Base-by-base conservation (phyloP, 352 stramenopile genomes). In the Pythium rhizo-oryzae region DNA sequence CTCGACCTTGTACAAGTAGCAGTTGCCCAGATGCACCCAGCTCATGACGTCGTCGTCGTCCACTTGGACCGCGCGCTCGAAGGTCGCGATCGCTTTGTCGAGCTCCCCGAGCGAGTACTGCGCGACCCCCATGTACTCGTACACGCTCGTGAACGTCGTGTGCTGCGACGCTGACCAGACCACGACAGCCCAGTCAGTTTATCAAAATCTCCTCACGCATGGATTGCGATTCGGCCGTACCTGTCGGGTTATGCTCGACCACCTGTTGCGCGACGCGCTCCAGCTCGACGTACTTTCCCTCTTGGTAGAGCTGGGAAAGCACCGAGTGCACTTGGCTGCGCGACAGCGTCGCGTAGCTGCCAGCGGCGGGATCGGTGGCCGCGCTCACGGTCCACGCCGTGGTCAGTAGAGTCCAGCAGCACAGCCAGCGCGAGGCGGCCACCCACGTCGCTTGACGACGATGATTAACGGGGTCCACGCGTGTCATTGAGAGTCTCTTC, bases 1-100 rank as follows among this genome's bases (percentile, higher is more conserved):
- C 24, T 76, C 49, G 43, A 85, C 67, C 61, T 81, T 72, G 55
- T 81, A 87, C n/a, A 92, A 60, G 43, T 92, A 91, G 63, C 76
- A 86, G 58, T 83, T 90, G n/a, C 87, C 87, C 21, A 95, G 59
- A 53, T 92, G 79, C 43, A 92, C 65, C 85, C 84, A 93, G 52
- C 74, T 81, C 43, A 80, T 62, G 16, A 55, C 52, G 19, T 93
- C 81, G 19, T 80, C 65, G 21, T 70, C 43, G 56, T 91, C 84
- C 23, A 82, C 54, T n/a, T 71, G 52, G 16, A 95, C 81, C 4
- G 80, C 84, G 7, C 54, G 41, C 37, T 87, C 69, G 44, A 95
- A 95, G 15, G 85, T 87, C 12, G 64, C 64, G 18, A 76, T 82
- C 0, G 87, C 87, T 18, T 82, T 75, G 25, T 74, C 56, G 30